Evolutionary conservation across 208 protist genomes (phyloP).

Genomic region (Acanthamoeba castellanii): DNA sequence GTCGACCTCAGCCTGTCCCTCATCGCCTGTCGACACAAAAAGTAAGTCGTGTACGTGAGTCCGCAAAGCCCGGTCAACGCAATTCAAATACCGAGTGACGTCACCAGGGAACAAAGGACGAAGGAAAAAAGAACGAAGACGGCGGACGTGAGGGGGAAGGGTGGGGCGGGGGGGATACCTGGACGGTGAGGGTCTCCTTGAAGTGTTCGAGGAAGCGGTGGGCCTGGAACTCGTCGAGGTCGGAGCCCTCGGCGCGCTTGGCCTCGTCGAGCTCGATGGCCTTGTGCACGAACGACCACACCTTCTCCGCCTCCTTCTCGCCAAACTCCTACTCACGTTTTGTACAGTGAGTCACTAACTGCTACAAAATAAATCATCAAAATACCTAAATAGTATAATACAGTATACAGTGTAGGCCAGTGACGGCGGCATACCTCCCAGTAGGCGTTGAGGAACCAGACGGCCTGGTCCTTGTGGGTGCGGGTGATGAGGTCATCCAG

Average conservation of each 20-base stretch:
- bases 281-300: background rate
- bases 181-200: conserved; percentile 15
- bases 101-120: background rate
- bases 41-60: too few relatives aligned
- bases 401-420: too few relatives aligned
- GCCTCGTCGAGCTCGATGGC: background rate
- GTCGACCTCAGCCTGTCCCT: conserved; percentile 46
- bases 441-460: conserved; percentile 47
- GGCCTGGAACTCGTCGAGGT: background rate
- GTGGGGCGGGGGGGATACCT: background rate
- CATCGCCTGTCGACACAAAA: background rate
- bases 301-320: conserved; percentile 8
- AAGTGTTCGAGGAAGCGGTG: background rate
- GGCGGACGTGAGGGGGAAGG: background rate
- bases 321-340: background rate
- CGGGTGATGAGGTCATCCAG: conserved; percentile 24
- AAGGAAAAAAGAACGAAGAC: background rate
- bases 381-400: too few relatives aligned
- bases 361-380: too few relatives aligned
- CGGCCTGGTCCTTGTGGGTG: conserved; percentile 43
- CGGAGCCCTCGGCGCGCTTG: background rate
- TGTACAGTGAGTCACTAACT: too few relatives aligned
- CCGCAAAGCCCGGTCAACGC: background rate
- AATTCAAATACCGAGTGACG: background rate
- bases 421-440: background rate